Base-by-base conservation (phyloP, 352 stramenopile species). In the Pythium angustatum region DNA sequence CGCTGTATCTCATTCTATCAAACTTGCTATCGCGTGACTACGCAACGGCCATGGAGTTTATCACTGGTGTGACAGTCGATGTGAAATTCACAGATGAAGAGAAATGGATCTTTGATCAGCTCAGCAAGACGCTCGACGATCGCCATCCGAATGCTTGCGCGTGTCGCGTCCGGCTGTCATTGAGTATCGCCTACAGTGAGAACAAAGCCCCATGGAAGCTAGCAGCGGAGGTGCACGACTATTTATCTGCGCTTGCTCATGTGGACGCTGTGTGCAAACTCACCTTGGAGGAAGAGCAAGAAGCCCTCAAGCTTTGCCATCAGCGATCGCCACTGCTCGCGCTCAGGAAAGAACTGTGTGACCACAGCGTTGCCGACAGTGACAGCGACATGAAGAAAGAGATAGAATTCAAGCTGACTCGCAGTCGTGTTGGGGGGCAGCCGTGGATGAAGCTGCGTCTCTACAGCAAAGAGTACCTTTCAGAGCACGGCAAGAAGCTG, bases 1-100 rank as follows among this genome's bases (percentile, higher is more conserved):
- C 96, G 17, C 81, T 99, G 26, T 99, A 99, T 76, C 82, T 99
- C 33, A 98, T 99, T 67, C 77, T 99, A 19, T 96, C 98, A 63
- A 97, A 96, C 60, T 90, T 99, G 67, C 96, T 99, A 12, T 92
- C 90, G 7, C 87, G 96, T 30, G 82, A 98, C 33, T 99, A 99
- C 61, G 76, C 84, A 19, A 86, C 96, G 43, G 97, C 98, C 3
- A 99, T 97, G 79, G 95, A 97, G 62, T 93, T 99, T 63, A 97
- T 98, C 22, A 79, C 97, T 38, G 95, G 83, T 12, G 99, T 96
- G 80, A 98, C 99, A 34, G 96, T 97, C 34, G 97, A 99, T 71
- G 93, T 98, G 33, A 84, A 83, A 36, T 96, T 99, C 43, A 98
- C 84, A 4, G 81, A 96, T 28, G 96, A 99, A 79, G 96, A 99